Evolutionary conservation across 768 basidiomycete species (phyloP), one percentile per base, ranked within the genome.

Genomic region (Rhizopogon rudus): DNA sequence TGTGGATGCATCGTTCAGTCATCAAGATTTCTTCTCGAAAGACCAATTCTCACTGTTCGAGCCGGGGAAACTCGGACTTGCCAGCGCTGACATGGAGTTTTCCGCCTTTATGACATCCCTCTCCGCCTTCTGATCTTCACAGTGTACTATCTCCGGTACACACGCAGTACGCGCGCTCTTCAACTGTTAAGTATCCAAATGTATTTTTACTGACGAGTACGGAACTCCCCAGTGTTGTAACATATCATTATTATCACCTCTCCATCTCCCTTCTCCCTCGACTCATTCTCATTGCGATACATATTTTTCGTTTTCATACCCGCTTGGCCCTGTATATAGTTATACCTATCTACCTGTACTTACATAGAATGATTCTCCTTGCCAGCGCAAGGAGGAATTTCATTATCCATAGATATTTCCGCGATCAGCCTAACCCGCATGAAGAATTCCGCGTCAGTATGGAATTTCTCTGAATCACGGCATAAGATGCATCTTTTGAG

Each of bases 81-180:
- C 53, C 43, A 31, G 57, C 56, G 55, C 63, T 58, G 68, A 61
- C 53, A 45, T 58, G 51, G 70, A 70, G 40, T 53, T 65, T 53
- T 63, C 68, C 40, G 64, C 64, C 22, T 70, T 70, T 66, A 65
- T 70, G 57, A 60, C 68, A 52, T 62, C 69, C 42, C 39, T 70
- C 41, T 52, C 70, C 55, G 66, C 58, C 51, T 71, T 62, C 49
- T 70, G 70, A 67, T 43, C 52, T 61, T 59, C 64, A 55, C 42
- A 45, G 33, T 51, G 40, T 39, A 50, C 54, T 29, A 43, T 37
- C 53, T 54, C 14, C 28, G 57, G 63, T 63, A 61, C 58, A 16
- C 43, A 37, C 50, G 42, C 28, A 55, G 61, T 63, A 61, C 58
- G 13, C 43, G 33, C 50, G 42, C 55, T 13, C 50, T 42, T 54